These are phyloP conservation scores for Paratinospora sagittata DNA, from an alignment of 164 flowering plant species.

Conservation along the genomic window DNA sequence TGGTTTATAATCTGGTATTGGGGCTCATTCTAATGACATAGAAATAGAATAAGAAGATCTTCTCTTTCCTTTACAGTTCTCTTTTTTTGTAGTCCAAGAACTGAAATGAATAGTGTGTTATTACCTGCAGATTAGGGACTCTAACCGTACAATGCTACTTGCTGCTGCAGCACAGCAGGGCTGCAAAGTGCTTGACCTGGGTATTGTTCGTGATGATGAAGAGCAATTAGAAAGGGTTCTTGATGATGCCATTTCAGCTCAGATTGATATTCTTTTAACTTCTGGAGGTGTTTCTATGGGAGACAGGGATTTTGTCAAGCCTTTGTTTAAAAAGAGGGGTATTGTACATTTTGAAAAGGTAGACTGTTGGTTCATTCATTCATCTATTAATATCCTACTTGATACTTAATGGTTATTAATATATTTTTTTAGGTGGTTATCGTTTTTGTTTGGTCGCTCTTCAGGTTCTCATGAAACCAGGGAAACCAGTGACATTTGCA, in stretches of 20 bases:
- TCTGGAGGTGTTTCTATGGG: conserved; percentile 99
- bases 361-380: conserved; percentile 11
- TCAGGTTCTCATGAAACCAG: conserved; percentile 90
- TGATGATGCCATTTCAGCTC: conserved; percentile 53
- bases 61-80: background rate
- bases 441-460: conserved; percentile 7
- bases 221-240: conserved; percentile 53
- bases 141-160: conserved; percentile 85
- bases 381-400: background rate
- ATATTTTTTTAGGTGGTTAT: background rate
- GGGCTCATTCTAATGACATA: background rate
- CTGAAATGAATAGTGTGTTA: background rate
- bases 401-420: background rate
- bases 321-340: conserved; percentile 68
- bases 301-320: conserved; percentile 87
- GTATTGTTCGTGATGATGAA: conserved; percentile 79
- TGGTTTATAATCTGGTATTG: too few relatives aligned
- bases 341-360: conserved; percentile 67
- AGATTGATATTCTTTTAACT: conserved; percentile 63
- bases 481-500: conserved; percentile 91
- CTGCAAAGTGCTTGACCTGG: conserved; percentile 79
- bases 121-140: conserved; percentile 79
- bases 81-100: background rate
- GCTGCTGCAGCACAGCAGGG: conserved; percentile 75
- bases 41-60: background rate